Conservation (phyloP, 2,329 filamentous ascomycete genomes). For the Phialophora expanda region DNA sequence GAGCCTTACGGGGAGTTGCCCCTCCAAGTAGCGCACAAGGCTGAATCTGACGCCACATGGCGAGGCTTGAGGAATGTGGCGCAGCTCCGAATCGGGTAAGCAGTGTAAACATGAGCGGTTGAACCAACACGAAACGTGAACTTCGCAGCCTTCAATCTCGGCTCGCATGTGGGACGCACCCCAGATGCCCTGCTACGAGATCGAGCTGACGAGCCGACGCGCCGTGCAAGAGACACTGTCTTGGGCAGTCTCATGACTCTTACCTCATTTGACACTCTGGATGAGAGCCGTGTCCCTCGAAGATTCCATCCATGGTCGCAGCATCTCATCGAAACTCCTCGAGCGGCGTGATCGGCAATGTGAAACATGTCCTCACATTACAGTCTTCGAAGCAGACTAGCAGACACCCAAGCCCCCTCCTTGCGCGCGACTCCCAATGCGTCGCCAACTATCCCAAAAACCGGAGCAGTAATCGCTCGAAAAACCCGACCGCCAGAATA, state of each 20-base stretch:
- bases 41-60: neutral
- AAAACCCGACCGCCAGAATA: conserved; percentile 32
- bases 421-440: conserved; percentile 31
- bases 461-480: conserved; percentile 20
- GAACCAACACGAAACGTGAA: neutral
- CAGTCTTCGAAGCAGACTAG: conserved; percentile 36
- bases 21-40: neutral
- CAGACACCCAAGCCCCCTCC: conserved; percentile 31
- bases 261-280: neutral
- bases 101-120: neutral
- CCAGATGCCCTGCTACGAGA: neutral
- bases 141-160: neutral
- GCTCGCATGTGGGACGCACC: neutral
- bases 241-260: neutral
- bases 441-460: conserved; percentile 27
- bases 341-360: conserved; percentile 15
- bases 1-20: neutral
- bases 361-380: conserved; percentile 39
- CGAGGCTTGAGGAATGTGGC: neutral
- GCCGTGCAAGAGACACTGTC: neutral
- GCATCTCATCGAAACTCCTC: neutral
- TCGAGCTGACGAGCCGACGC: neutral
- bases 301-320: neutral
- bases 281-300: neutral
- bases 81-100: neutral